Percentiles rank a stretch among this genome's conserved stretches.
These are phyloP conservation scores for Magnolia sinica DNA, from an alignment of 164 flowering plant species.

Conservation along the genomic window DNA sequence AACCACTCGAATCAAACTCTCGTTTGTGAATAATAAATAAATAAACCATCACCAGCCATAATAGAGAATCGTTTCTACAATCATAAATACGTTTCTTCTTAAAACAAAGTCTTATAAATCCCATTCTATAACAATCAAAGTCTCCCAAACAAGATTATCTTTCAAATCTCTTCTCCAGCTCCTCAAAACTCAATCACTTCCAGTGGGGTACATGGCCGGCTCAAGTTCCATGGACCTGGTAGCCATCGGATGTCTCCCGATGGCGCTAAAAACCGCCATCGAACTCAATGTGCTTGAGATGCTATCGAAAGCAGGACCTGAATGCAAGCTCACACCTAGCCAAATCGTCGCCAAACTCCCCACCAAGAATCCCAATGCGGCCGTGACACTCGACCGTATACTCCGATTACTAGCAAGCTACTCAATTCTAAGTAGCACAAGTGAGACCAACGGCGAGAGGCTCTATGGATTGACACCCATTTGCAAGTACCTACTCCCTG, in stretches of 20 bases:
- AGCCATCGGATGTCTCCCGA: slow-evolving; percentile 56
- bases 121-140: background rate
- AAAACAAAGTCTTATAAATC: too few species aligned
- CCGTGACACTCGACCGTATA: slow-evolving; percentile 70
- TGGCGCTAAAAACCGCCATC: slow-evolving; percentile 64
- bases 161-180: background rate
- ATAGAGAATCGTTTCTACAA: too few species aligned
- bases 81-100: too few species aligned
- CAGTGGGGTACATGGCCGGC: background rate
- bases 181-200: background rate
- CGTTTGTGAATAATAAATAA: too few species aligned
- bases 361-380: slow-evolving; percentile 58
- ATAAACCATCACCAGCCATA: too few species aligned
- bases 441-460: slow-evolving; percentile 31
- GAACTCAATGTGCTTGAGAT: slow-evolving; percentile 74
- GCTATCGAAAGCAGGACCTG: slow-evolving; percentile 55
- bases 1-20: too few species aligned
- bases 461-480: slow-evolving; percentile 74
- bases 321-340: slow-evolving; percentile 41
- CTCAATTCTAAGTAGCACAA: slow-evolving; percentile 38
- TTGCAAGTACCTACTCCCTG: slow-evolving; percentile 61
- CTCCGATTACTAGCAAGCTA: slow-evolving; percentile 67
- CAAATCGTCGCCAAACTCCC: slow-evolving; percentile 63
- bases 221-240: slow-evolving; percentile 54
- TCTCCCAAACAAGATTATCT: background rate